Conservation (phyloP, 2,329 filamentous ascomycete species). For the Colletotrichum cordylinicola region DNA sequence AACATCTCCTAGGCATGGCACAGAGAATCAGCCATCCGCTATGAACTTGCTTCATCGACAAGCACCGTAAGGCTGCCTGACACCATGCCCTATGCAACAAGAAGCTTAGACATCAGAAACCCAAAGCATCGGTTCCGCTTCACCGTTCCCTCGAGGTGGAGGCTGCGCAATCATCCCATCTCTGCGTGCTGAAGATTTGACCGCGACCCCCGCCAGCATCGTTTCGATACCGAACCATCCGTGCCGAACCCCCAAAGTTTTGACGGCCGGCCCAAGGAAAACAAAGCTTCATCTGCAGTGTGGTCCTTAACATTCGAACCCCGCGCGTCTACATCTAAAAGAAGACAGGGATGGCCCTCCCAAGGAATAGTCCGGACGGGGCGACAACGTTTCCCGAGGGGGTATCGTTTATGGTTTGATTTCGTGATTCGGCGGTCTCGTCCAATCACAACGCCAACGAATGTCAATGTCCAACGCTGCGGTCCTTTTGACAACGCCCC, state of each 20-base stretch:
- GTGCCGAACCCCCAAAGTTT: background rate
- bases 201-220: background rate
- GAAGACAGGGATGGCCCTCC: background rate
- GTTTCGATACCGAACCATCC: background rate
- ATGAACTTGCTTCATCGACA: background rate
- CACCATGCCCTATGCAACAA: background rate
- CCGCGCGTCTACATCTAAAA: background rate
- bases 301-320: background rate
- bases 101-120: background rate
- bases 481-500: background rate
- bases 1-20: background rate
- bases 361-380: background rate
- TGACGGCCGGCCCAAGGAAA: background rate
- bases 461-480: background rate
- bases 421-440: background rate
- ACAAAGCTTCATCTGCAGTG: background rate
- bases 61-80: background rate
- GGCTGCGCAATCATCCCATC: background rate
- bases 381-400: background rate
- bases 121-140: background rate
- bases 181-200: background rate
- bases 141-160: background rate
- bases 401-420: background rate
- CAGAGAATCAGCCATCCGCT: fast-evolving
- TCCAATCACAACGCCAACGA: background rate